Base-by-base conservation (phyloP, 2,329 filamentous ascomycete genomes). In the Chaetoscypha palmicola region DNA sequence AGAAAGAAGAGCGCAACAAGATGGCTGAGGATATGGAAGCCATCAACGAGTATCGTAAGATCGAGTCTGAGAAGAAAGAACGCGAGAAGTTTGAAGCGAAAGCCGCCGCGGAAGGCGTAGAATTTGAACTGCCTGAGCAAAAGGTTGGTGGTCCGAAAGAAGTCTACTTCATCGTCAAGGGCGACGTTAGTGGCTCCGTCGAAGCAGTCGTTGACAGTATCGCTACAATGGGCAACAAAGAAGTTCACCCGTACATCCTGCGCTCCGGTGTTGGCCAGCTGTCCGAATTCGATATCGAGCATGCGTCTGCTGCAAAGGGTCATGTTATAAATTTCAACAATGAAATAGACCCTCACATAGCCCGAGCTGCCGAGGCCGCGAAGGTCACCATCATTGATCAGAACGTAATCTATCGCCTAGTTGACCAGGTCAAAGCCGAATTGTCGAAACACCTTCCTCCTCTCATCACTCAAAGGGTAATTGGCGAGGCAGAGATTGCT, bases 181-280 rank as follows among this genome's bases (percentile, higher is more conserved):
- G 83, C 42, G 92, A 98, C 58, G 92, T 97, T 14, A 86, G 84
- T 49, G 92, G 92, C 28, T 97, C 91, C 0, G 89, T 90, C 0
- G 92, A 98, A 68, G 92, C 92, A 2, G 84, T 97, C 2, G 73
- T 81, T 48, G 83, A 86, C 38, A 82, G 83, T 7, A 74, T 98
- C 46, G 70, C 80, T 48, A 79, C 83, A 47, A 72, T 96, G 50
- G 89, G 90, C 51, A 95, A 84, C 66, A 81, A 88, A 55, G 88
- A 97, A 62, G 82, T 96, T 30, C 77, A 72, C 23, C 77, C 90
- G 11, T 78, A 80, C 45, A 73, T 98, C 46, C 76, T 98, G 26
- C 80, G 84, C 17, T 83, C 84, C 3, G 79, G 75, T 2, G 84
- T 92, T 1, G 94, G 92, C 1, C 72, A 81, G 19, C 74, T 97